Conservation (phyloP, 2,329 filamentous ascomycete genomes). For the Xylariaceae sp. region DNA sequence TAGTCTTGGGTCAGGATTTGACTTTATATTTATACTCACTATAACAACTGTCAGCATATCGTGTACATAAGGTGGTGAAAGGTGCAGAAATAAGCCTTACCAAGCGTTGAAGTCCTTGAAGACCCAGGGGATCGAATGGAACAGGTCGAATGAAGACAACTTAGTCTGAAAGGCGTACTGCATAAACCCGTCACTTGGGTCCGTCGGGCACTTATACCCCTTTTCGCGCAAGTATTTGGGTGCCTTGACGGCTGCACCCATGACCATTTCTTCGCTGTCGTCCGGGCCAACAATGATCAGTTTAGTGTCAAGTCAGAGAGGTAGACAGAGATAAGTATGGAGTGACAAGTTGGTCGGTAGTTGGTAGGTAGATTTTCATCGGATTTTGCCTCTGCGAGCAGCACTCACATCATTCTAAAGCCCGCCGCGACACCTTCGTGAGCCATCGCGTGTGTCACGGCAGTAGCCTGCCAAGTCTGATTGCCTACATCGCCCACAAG, state of each 20-base stretch:
- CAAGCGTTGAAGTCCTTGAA: conserved; percentile 38
- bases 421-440: conserved; percentile 36
- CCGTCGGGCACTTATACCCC: conserved; percentile 36
- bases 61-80: too few relatives aligned
- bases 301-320: too few relatives aligned
- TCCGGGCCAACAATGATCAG: not conserved
- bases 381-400: too few relatives aligned
- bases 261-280: conserved; percentile 33
- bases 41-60: too few relatives aligned
- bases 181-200: conserved; percentile 38
- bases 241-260: conserved; percentile 33
- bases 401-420: conserved; percentile 39
- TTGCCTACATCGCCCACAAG: conserved; percentile 36
- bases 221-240: conserved; percentile 36
- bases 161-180: conserved; percentile 42
- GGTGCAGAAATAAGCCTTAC: too few relatives aligned
- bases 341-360: too few relatives aligned
- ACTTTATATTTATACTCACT: too few relatives aligned
- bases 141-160: conserved; percentile 31
- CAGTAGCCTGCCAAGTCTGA: conserved; percentile 35
- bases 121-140: conserved; percentile 31
- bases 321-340: too few relatives aligned
- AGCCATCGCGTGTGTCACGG: conserved; percentile 37
- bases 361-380: too few relatives aligned
- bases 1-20: too few relatives aligned